These are phyloP conservation scores for Solanum sejunctum DNA, from an alignment of 257 asterid genomes.

Conservation along the genomic window DNA sequence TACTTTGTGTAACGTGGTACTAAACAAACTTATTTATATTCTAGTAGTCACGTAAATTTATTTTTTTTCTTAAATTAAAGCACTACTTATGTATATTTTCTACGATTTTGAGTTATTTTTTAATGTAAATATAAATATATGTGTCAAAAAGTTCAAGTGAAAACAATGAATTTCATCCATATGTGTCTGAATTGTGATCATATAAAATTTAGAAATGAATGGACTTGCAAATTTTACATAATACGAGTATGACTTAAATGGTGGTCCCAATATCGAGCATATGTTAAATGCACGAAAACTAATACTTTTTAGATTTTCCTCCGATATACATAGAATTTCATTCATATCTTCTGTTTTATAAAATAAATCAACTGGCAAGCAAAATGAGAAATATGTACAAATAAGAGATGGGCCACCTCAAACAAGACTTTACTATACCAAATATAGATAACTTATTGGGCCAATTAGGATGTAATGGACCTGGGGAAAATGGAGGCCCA, in stretches of 20 bases:
- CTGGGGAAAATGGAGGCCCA: not conserved
- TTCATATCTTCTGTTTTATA: no score
- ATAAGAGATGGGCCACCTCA: not conserved
- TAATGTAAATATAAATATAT: no score
- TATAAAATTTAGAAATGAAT: not conserved
- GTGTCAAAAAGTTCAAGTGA: no score
- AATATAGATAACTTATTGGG: not conserved
- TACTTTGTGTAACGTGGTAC: not conserved
- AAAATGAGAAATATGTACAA: not conserved
- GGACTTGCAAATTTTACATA: not conserved
- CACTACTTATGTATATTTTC: not conserved
- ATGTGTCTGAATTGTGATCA: not conserved
- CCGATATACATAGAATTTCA: not conserved
- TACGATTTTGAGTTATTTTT: no score
- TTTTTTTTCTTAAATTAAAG: not conserved
- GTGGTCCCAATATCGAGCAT: no score
- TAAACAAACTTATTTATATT: not conserved
- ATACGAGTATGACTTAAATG: no score
- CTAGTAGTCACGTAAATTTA: not conserved
- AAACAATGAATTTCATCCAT: not conserved
- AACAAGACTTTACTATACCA: not conserved
- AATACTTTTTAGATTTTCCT: no score
- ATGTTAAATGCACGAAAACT: not conserved
- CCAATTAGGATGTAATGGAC: not conserved
- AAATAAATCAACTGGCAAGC: not conserved